Base-by-base conservation (phyloP, 352 stramenopile genomes). In the Pythium folliculosum region DNA sequence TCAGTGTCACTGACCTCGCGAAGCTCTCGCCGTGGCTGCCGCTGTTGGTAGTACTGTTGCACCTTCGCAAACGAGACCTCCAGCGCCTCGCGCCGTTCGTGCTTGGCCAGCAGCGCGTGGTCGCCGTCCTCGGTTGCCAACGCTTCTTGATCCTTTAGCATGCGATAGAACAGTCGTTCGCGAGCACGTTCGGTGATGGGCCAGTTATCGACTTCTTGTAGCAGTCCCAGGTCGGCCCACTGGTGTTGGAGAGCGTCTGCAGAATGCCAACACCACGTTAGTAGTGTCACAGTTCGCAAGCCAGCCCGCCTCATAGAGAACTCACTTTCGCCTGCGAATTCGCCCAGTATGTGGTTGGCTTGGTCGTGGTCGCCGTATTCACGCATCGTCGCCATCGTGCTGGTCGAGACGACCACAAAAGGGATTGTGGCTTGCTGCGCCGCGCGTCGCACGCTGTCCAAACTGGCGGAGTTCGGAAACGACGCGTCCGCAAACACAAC, bases 271-370 rank as follows among this genome's bases (percentile, higher is more conserved):
- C 22, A 30, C 9, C 9, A 19, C 13, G 4, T 30, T 25, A 30
- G 44, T 51, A 6, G 25, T 32, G n/a, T n/a, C 25, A 19, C 47
- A 56, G 10, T 23, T 1, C 37, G 25, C 9, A 8, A 55, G 2
- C 37, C 3, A 43, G 14, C 27, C 27, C 2, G 27, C 3, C 10
- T 40, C 35, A 9, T 32, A 56, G 13, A 19, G 4, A 19, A 77
- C 81, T 49, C 71, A 91, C 83, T 91, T 70, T 88, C 81, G 45
- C 76, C 79, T 7, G 68, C 80, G 50, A 91, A 89, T 50, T 89
- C 82, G 51, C 89, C 73, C 14, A 88, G 73, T 23, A 90, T 70
- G 50, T 90, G 68, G 23, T 59, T 54, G 9, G 59, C 56, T 23
- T 35, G 27, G 8, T 47, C 21, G 4, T 63, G 30, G 19, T 17